phyloP scores from a whole-genome alignment of 148 eudicot species.

The Rhododendron kiyosumense region DNA sequence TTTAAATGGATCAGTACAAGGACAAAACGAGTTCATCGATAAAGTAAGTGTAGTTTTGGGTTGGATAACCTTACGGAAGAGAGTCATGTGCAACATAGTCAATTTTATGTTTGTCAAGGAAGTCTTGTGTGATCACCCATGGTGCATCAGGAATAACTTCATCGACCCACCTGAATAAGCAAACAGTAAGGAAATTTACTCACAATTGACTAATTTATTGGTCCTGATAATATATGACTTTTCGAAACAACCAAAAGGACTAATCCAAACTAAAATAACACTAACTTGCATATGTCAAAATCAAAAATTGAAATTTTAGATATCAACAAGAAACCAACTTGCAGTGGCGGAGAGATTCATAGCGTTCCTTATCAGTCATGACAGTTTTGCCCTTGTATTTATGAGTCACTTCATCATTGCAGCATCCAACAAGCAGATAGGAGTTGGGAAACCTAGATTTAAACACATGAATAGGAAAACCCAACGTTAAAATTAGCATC shows the following conservation, averaged over 20 bases:
- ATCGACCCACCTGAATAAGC: constrained; percentile 64
- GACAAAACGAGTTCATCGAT: neutral
- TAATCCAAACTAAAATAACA: neutral
- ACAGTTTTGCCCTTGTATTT: constrained; percentile 73
- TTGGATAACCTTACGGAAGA: constrained; percentile 59
- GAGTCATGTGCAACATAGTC: constrained; percentile 76
- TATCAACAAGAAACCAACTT: constrained; percentile 28
- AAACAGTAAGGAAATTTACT: neutral
- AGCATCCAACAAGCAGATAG: constrained; percentile 68
- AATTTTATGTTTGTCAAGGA: constrained; percentile 60
- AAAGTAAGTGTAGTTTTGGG: constrained; percentile 15
- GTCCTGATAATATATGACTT: neutral
- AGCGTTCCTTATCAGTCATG: constrained; percentile 63
- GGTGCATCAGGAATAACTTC: constrained; percentile 87
- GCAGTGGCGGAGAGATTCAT: constrained; percentile 80
- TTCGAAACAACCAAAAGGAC: neutral
- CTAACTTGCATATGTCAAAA: neutral
- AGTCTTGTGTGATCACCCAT: constrained; percentile 60
- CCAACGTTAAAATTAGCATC: neutral
- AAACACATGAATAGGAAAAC: neutral
- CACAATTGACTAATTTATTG: neutral
- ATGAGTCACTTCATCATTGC: constrained; percentile 69
- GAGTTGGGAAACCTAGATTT: constrained; percentile 59
- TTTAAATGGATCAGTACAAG: neutral
- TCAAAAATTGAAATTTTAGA: neutral